These are phyloP conservation scores for Dactylellina parvicollis DNA, from an alignment of 2,329 filamentous ascomycete genomes.

Conservation along the genomic window DNA sequence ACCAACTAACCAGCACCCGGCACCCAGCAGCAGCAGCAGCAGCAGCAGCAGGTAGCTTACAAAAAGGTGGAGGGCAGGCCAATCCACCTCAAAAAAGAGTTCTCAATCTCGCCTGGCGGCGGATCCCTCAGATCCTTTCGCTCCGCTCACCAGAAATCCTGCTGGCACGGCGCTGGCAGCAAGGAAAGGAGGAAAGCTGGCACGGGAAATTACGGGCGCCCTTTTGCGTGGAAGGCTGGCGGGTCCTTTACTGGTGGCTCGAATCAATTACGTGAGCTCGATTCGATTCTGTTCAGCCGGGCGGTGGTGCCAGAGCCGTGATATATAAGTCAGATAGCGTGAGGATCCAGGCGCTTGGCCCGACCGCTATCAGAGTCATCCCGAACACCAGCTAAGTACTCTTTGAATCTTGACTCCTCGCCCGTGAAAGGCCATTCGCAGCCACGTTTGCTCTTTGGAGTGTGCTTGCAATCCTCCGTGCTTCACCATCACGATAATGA, in stretches of 20 bases:
- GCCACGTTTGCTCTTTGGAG: too few relatives aligned
- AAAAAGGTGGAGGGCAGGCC: not conserved
- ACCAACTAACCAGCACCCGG: too few relatives aligned
- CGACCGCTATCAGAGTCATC: constrained; percentile 7
- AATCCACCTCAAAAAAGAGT: constrained; percentile 1
- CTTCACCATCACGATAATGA: too few relatives aligned
- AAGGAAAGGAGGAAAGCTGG: not conserved
- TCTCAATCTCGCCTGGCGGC: constrained; percentile 4
- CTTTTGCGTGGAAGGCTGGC: constrained; percentile 4
- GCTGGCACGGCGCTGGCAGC: not conserved
- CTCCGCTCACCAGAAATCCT: not conserved
- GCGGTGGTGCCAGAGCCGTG: not conserved
- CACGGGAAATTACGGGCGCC: constrained; percentile 18
- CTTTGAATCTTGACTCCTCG: not conserved
- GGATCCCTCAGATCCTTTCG: constrained; percentile 20
- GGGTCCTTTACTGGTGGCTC: not conserved
- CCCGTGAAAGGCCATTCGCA: too few relatives aligned
- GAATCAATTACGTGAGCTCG: not conserved
- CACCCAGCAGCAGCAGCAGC: too few relatives aligned
- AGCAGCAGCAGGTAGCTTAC: too few relatives aligned
- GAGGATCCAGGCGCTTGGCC: constrained; percentile 33
- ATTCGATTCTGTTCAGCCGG: constrained; percentile 3
- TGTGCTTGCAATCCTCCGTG: too few relatives aligned
- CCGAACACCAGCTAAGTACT: not conserved
- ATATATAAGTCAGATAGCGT: constrained; percentile 12